Evolutionary conservation across 2,329 filamentous ascomycete species (phyloP).

Genomic region (Xylariaceae sp.): DNA sequence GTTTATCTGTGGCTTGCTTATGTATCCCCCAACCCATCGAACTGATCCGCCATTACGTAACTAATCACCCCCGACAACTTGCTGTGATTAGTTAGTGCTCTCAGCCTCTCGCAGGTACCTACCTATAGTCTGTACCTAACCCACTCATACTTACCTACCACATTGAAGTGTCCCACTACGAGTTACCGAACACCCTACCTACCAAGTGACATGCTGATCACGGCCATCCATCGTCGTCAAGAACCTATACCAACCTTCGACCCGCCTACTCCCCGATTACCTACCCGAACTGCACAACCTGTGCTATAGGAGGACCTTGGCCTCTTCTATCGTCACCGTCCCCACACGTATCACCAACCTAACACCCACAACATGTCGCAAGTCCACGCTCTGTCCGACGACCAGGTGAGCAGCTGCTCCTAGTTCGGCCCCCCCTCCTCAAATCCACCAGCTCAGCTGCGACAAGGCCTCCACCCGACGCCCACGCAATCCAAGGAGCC

Average conservation of each 20-base stretch:
- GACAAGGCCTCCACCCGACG: not conserved
- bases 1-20: too few species aligned
- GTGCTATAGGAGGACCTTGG: not conserved
- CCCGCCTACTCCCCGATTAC: not conserved
- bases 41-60: too few species aligned
- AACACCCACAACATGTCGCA: conserved; percentile 70
- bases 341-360: conserved; percentile 17
- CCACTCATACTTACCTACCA: not conserved
- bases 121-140: not conserved
- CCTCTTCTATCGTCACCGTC: not conserved
- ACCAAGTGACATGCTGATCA: not conserved
- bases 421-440: conserved; percentile 4
- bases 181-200: too few species aligned
- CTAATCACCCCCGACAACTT: too few species aligned
- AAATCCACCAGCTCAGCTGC: conserved; percentile 17
- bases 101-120: too few species aligned
- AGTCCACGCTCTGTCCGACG: conserved; percentile 91
- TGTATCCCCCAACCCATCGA: too few species aligned
- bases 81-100: too few species aligned
- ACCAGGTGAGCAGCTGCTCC: conserved; percentile 62
- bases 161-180: not conserved
- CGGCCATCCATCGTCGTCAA: conserved; percentile 4
- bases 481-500: not conserved
- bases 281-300: not conserved
- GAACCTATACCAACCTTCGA: conserved; percentile 1